Percentiles rank a stretch among this genome's conserved stretches.
These are phyloP conservation scores for Malus hybrid DNA, from an alignment of 331 rosid species.

Conservation along the genomic window DNA sequence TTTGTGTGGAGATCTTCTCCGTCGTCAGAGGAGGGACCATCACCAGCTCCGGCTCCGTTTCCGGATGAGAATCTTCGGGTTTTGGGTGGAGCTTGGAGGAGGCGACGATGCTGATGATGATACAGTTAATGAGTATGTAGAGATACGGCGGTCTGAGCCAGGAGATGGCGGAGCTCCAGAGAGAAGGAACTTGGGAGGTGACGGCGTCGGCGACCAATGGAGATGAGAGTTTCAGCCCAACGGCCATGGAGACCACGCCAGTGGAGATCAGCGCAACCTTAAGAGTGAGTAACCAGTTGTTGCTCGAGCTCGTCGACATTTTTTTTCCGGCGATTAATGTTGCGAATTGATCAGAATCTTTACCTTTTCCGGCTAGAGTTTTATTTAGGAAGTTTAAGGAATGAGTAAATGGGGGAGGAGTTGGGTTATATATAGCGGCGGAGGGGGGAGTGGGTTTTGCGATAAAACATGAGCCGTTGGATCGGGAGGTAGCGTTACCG, in stretches of 20 bases:
- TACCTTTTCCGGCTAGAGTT: background rate
- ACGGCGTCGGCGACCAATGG: slow-evolving; percentile 44
- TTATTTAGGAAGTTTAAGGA: background rate
- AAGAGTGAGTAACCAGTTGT: slow-evolving; percentile 31
- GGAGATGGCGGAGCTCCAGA: slow-evolving; percentile 41
- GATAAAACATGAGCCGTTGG: background rate
- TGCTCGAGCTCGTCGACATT: slow-evolving; percentile 23
- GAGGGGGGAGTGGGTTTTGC: background rate
- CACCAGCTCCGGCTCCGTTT: background rate
- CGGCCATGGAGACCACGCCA: slow-evolving; percentile 50
- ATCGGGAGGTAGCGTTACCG: too few species aligned
- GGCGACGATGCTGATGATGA: slow-evolving; percentile 77
- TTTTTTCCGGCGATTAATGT: background rate
- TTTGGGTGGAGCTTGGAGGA: slow-evolving; percentile 59
- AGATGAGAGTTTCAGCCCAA: slow-evolving; percentile 51
- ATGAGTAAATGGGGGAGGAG: background rate
- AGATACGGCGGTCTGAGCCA: slow-evolving; percentile 84
- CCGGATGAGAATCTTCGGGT: slow-evolving; percentile 6
- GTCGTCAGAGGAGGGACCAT: background rate
- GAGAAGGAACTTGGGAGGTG: slow-evolving; percentile 50
- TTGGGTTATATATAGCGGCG: slow-evolving; percentile 14
- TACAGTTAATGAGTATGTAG: slow-evolving; percentile 61
- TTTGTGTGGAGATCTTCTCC: slow-evolving; percentile 1
- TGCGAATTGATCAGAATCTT: background rate
- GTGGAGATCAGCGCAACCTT: slow-evolving; percentile 47